Conservation (phyloP, 306 rosid species). For the Ormosia emarginata region DNA sequence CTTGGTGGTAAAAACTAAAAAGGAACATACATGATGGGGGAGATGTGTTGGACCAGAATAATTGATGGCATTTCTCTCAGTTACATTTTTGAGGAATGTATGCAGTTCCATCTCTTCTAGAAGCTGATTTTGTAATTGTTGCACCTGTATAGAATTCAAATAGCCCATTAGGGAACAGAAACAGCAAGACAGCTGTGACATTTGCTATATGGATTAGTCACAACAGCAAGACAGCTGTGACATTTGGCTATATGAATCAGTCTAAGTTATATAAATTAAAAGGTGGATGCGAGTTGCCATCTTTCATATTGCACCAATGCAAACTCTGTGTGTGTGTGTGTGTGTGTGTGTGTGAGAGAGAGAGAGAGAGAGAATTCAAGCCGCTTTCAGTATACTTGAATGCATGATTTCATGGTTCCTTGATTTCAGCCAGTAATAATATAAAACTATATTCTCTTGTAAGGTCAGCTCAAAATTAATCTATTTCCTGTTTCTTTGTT, state of each 20-base stretch:
- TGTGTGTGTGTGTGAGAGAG: no score
- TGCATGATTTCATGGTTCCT: no score
- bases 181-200: neutral
- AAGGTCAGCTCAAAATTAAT: no score
- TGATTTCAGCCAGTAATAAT: no score
- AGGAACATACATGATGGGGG: conserved; percentile 50
- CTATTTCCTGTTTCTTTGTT: no score
- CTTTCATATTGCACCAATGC: no score
- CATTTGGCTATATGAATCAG: neutral
- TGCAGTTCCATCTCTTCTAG: conserved; percentile 61
- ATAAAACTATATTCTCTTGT: no score
- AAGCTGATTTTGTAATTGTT: conserved; percentile 45
- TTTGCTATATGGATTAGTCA: neutral
- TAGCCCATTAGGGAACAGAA: conserved; percentile 17
- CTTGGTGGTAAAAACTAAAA: neutral
- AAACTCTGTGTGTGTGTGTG: no score
- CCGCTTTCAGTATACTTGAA: no score
- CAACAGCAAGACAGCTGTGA: neutral
- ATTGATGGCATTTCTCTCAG: conserved; percentile 37
- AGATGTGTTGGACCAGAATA: conserved; percentile 36
- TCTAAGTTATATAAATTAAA: neutral
- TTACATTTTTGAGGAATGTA: conserved; percentile 46
- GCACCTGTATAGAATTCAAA: conserved; percentile 38
- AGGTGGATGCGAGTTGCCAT: no score
- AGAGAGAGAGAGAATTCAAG: no score